Evolutionary conservation across 768 basidiomycete genomes (phyloP), one percentile per base, ranked within the genome.

Genomic region (Agaricus subrufescens): DNA sequence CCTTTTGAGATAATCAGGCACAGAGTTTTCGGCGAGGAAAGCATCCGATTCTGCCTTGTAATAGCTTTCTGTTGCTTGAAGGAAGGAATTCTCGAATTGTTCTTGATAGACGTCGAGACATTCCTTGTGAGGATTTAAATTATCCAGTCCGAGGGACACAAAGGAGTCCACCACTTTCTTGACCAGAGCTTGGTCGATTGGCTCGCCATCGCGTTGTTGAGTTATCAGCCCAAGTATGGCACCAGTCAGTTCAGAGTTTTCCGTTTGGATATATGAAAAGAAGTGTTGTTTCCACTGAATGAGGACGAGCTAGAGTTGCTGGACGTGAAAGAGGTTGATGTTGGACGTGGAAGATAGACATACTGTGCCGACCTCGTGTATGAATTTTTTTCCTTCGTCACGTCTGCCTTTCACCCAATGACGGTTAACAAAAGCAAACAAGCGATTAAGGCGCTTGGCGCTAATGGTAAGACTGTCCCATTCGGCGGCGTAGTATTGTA

Each of bases 331-430:
- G 52, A 31, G 56, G 26, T 23, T 26, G 31, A 31, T 10, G 10
- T 30, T 46, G 46, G 8, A 27, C 5, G 26, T 15, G 25, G 46
- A 14, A 26, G 19, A 46, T 27, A 46, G 30, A 66, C 88, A 65
- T 64, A 97, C 95, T 23, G 95, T 99, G 70, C 98, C 98, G 19
- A 99, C 93, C 2, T 85, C 87, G 70, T 96, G 98, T 25, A 98
- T 90, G 39, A 87, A 87, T 72, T 95, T 97, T 68, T 95, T 80
- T 15, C 97, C 96, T 67, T 98, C 97, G 63, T 98, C 96, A 67
- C 96, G 86, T 69, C 98, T 95, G 54, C 97, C 84, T 73, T 97
- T 98, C 48, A 99, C 95, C 96, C 96, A 98, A 69, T 97, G 94
- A 29, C 96, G 89, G 71, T 98, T 98, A 57, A 98, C 82, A 73